Conservation (phyloP, 208 protist genomes). For the Phytomonas francai region DNA sequence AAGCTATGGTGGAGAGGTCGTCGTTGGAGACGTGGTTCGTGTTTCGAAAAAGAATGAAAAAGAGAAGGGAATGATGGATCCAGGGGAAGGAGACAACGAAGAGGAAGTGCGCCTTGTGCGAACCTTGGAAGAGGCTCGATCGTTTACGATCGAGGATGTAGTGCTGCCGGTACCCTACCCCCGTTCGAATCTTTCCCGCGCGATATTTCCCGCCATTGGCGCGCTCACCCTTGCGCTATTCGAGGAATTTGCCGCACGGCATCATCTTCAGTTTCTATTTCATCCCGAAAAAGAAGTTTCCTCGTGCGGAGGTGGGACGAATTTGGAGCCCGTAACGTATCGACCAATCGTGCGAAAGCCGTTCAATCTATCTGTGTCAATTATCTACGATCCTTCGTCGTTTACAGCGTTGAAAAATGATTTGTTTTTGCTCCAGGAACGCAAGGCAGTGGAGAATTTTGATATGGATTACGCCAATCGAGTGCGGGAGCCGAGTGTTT, state of each 20-base stretch:
- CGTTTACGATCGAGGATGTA: conserved; percentile 49
- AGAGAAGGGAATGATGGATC: too few species aligned
- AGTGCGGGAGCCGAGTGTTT: conserved; percentile 64
- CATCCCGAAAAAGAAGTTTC: background rate
- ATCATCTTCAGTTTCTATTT: conserved; percentile 38
- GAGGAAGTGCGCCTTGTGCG: conserved; percentile 17
- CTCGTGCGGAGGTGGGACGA: background rate
- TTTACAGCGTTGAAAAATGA: conserved; percentile 70
- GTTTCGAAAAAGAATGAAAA: background rate
- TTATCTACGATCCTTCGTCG: conserved; percentile 61
- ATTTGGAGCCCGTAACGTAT: conserved; percentile 17
- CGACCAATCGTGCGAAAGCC: conserved; percentile 47
- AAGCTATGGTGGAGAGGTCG: conserved; percentile 23
- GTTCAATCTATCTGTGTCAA: conserved; percentile 26
- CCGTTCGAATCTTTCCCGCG: background rate
- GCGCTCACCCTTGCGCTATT: conserved; percentile 8
- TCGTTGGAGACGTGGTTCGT: conserved; percentile 57
- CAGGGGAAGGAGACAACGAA: conserved; percentile 5
- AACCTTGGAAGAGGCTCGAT: conserved; percentile 17
- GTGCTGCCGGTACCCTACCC: conserved; percentile 72
- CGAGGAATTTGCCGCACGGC: conserved; percentile 22
- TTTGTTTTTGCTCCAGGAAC: conserved; percentile 64
- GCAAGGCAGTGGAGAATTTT: conserved; percentile 23
- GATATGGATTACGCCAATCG: conserved; percentile 36
- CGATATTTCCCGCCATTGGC: conserved; percentile 12